A percentile compares a stretch with the other conserved stretches of the same genome.
phyloP scores from a whole-genome alignment of 306 rosid species.

The Erythrophleum fordii region DNA sequence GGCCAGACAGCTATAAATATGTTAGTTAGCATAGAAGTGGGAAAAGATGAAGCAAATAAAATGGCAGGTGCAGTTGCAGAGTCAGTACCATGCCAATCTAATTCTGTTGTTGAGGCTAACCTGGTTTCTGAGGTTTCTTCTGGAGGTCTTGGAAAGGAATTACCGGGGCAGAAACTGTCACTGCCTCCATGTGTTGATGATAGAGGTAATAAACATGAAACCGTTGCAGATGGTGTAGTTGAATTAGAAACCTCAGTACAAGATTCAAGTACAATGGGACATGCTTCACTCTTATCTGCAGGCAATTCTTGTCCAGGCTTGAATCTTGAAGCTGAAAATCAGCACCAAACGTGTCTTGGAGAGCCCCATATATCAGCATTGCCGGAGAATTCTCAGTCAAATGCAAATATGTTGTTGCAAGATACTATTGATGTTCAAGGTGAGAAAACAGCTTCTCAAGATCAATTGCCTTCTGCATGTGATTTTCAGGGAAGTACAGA shows the following conservation, averaged over 20 bases:
- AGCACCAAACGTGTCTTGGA: conserved; percentile 42
- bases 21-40: conserved; percentile 41
- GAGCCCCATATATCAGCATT: conserved; percentile 41
- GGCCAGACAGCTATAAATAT: conserved; percentile 34
- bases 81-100: conserved; percentile 24
- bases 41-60: conserved; percentile 42
- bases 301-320: conserved; percentile 61
- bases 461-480: conserved; percentile 54
- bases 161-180: conserved; percentile 37
- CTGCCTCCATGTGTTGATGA: conserved; percentile 37
- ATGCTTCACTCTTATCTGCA: conserved; percentile 47
- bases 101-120: conserved; percentile 50
- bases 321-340: conserved; percentile 48
- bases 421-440: conserved; percentile 43
- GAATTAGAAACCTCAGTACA: conserved; percentile 45
- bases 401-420: conserved; percentile 48
- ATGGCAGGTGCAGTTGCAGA: conserved; percentile 42
- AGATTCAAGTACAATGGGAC: conserved; percentile 51
- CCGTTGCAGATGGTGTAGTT: conserved; percentile 42
- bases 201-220: conserved; percentile 42
- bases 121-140: conserved; percentile 46
- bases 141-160: conserved; percentile 43
- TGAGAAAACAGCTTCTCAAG: conserved; percentile 54
- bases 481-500: conserved; percentile 51
- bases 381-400: conserved; percentile 44